These are phyloP conservation scores for Medicago ruthenica DNA, from an alignment of 306 rosid genomes.

Conservation along the genomic window DNA sequence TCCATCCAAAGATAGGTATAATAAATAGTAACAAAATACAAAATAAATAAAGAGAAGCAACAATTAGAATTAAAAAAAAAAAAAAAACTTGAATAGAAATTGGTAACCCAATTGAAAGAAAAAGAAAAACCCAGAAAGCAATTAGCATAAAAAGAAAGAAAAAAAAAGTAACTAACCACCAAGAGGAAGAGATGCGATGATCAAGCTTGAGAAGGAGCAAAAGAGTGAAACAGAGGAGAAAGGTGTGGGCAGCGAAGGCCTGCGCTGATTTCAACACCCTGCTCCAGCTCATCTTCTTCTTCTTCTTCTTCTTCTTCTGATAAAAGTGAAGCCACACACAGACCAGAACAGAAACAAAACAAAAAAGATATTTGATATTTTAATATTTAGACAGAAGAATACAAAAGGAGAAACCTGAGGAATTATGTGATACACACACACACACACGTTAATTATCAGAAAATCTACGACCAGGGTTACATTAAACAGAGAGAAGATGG, in stretches of 20 bases:
- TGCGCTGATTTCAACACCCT: constrained; percentile 92
- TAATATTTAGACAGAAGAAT: too few relatives aligned
- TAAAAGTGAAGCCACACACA: too few relatives aligned
- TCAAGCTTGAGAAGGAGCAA: constrained; percentile 94
- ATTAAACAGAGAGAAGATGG: too few relatives aligned
- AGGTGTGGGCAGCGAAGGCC: constrained; percentile 79
- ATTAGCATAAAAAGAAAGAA: not conserved
- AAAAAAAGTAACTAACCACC: constrained; percentile 73
- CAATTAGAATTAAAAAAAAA: not conserved
- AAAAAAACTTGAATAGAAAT: constrained; percentile 32
- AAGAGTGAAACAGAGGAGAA: constrained; percentile 80
- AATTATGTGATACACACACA: not conserved
- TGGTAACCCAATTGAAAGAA: constrained; percentile 25
- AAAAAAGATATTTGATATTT: too few relatives aligned
- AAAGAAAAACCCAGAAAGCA: constrained; percentile 10
- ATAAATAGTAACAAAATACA: too few relatives aligned
- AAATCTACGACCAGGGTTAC: not conserved
- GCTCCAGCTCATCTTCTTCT: constrained; percentile 73
- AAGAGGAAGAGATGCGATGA: constrained; percentile 65
- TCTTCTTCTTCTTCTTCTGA: constrained; percentile 19
- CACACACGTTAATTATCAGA: not conserved
- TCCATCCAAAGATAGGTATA: constrained; percentile 3
- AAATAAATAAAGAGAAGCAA: not conserved
- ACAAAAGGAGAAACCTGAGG: not conserved
- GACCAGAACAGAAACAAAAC: not conserved